Evolutionary conservation across 257 asterid species (phyloP), one percentile per base, ranked within the genome.

Genomic region (Nicotiana sylvestris): DNA sequence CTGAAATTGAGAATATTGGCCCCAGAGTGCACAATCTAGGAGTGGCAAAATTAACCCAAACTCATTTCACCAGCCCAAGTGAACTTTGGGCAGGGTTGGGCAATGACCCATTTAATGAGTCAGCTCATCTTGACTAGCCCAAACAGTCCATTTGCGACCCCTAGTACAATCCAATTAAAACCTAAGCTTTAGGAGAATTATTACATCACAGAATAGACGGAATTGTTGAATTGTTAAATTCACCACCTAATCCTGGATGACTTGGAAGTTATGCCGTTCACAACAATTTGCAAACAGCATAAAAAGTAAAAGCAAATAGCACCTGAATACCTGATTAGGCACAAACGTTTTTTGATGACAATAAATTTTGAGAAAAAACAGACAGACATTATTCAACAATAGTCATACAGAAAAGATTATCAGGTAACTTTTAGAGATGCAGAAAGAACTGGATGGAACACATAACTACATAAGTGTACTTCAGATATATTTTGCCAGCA

Each of bases 101-200:
- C 11, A 43, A 43, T 43, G 3, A 43, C 49, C 49, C 49, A 43
- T 43, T 43, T 43, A 43, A 43, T 43, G 49, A 43, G 49, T 7
- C 49, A 7, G 3, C 11, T 9, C 49, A 43, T 43, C 2, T 43
- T 43, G 11, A 8, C 9, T 7, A 8, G 11, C 49, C 10, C 0
- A 2, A 43, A 43, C 49, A 43, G 10, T 7, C 10, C 49, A 43
- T 43, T 43, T 43, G 49, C 49, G 3, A 43, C 3, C 49, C 49
- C 49, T 43, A 43, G 11, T 43, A 43, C 49, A 43, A 43, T 43
- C 11, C 49, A 21, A 70, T 32, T 39, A 70, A n/a, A 69, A 17
- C 9, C 78, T 69, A 70, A 39, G n/a, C 17, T 39, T 70, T 70
- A n/a, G 58, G 57, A 70, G 78, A 15, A 70, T 70, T 70, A n/a